Conservation (phyloP, 768 basidiomycete genomes). For the Xerocomus brunneocitrinus region DNA sequence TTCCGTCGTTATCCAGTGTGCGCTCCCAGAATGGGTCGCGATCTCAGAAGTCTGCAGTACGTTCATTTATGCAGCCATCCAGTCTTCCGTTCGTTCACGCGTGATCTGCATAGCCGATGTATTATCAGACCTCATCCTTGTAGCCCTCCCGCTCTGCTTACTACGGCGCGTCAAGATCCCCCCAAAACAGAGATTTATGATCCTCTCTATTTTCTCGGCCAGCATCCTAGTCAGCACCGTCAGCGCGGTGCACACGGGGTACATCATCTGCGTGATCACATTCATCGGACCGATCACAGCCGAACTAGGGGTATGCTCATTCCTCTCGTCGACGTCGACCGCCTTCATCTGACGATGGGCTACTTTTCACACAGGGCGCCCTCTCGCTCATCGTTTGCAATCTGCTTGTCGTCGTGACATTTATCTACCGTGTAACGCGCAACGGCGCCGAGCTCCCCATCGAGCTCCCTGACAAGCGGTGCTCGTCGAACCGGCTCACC, state of each 20-base stretch:
- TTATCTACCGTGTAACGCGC: conserved; percentile 23
- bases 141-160: conserved; percentile 42
- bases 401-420: conserved; percentile 36
- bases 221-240: conserved; percentile 47
- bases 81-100: not conserved
- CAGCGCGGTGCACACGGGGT: conserved; percentile 39
- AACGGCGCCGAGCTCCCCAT: conserved; percentile 12
- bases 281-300: conserved; percentile 26
- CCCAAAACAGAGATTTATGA: conserved; percentile 37
- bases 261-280: conserved; percentile 32
- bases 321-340: not conserved
- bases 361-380: conserved; percentile 22
- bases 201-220: conserved; percentile 47
- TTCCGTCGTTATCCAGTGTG: conserved; percentile 35
- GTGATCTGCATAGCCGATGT: conserved; percentile 37
- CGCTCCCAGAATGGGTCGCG: conserved; percentile 43
- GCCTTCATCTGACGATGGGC: not conserved
- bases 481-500: conserved; percentile 16
- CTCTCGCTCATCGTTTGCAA: conserved; percentile 41
- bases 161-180: conserved; percentile 42
- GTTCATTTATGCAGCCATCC: conserved; percentile 13
- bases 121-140: conserved; percentile 42
- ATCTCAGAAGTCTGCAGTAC: conserved; percentile 50
- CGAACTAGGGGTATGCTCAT: conserved; percentile 38
- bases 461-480: not conserved